Conservation (phyloP, 768 basidiomycete species). For the Gloeostereum incarnatum region DNA sequence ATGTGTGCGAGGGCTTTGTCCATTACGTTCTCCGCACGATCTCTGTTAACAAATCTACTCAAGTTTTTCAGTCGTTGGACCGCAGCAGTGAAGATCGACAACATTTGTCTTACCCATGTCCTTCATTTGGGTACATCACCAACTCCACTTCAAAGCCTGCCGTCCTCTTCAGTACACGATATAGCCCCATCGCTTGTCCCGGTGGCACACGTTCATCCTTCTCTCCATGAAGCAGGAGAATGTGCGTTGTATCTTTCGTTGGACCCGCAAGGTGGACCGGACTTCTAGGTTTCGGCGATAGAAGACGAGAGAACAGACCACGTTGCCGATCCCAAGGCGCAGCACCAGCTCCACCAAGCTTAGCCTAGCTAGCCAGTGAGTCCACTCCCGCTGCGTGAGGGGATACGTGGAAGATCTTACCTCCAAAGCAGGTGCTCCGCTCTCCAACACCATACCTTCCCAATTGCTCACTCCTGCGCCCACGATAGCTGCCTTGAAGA, state of each 20-base stretch:
- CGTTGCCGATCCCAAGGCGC: constrained; percentile 21
- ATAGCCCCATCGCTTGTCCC: constrained; percentile 23
- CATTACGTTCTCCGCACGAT: too few relatives aligned
- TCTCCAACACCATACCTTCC: constrained; percentile 27
- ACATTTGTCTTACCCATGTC: too few relatives aligned
- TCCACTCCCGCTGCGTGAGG: constrained; percentile 3
- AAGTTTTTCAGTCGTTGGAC: too few relatives aligned
- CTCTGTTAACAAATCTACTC: too few relatives aligned
- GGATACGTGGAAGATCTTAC: constrained; percentile 7
- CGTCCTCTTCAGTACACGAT: too few relatives aligned
- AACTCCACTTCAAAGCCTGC: too few relatives aligned
- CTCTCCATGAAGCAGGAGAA: constrained; percentile 40
- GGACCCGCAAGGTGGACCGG: constrained; percentile 26
- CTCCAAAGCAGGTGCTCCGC: constrained; percentile 24
- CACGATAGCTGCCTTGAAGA: constrained; percentile 24
- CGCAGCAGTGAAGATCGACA: too few relatives aligned
- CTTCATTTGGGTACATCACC: too few relatives aligned
- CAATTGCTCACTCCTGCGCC: constrained; percentile 25
- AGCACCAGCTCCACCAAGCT: constrained; percentile 18
- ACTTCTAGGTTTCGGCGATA: constrained; percentile 11
- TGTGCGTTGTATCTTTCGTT: constrained; percentile 30
- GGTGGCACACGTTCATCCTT: constrained; percentile 42
- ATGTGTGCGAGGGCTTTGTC: too few relatives aligned
- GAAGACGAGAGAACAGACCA: too few relatives aligned
- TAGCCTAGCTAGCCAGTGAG: constrained; percentile 12